A percentile compares a stretch with the other conserved stretches of the same genome.
Evolutionary conservation across 164 flowering plant species (phyloP).

Genomic region (Saururus chinensis): DNA sequence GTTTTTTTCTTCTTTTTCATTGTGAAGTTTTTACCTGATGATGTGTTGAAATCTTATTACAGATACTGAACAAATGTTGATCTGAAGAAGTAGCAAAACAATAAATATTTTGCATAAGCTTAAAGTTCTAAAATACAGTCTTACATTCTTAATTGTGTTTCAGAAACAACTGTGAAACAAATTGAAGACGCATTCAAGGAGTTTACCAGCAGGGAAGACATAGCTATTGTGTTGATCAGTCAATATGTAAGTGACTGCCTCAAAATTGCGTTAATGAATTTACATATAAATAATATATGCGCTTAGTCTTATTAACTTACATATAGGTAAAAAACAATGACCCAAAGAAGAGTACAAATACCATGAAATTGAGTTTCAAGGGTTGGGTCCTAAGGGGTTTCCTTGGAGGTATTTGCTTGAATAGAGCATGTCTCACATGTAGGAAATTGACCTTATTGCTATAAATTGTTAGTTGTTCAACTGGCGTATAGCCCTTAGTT

Average conservation of each 20-base stretch:
- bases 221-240: slow-evolving; percentile 85
- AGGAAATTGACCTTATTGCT: no score
- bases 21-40: background rate
- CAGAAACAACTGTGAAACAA: slow-evolving; percentile 61
- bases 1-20: no score
- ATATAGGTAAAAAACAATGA: no score
- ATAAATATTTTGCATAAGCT: background rate
- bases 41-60: background rate
- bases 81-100: background rate
- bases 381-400: no score
- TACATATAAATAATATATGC: no score
- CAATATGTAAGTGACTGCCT: slow-evolving; percentile 57
- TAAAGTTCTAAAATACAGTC: background rate
- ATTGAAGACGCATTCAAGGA: slow-evolving; percentile 98
- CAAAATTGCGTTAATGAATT: background rate
- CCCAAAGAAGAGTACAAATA: no score
- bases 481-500: no score
- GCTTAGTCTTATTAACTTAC: no score
- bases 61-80: background rate
- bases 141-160: background rate
- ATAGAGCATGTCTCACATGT: no score
- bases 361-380: no score
- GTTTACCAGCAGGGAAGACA: slow-evolving; percentile 82
- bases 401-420: no score
- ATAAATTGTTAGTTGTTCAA: no score